Percentiles rank a stretch among this genome's conserved stretches.
phyloP scores from a whole-genome alignment of 140 eudicot genomes.

The Senecio squalidus region DNA sequence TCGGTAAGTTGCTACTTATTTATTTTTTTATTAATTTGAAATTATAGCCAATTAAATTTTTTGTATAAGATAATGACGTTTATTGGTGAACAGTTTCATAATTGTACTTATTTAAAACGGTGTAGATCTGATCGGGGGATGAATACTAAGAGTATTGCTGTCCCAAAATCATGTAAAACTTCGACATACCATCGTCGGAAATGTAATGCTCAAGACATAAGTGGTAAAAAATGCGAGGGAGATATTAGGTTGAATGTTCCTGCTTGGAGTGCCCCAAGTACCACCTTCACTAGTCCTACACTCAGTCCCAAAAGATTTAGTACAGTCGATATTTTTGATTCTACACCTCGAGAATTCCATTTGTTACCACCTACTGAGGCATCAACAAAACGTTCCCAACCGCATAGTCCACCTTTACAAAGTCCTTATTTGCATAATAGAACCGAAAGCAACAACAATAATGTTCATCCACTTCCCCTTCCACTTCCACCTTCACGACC shows the following conservation, averaged over 20 bases:
- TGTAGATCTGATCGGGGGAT: constrained; percentile 22
- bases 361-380: constrained; percentile 24
- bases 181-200: constrained; percentile 51
- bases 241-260: constrained; percentile 47
- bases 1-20: constrained; percentile 20
- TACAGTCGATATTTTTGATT: constrained; percentile 41
- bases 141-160: constrained; percentile 22
- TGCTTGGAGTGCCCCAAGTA: constrained; percentile 69
- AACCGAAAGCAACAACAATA: constrained; percentile 35
- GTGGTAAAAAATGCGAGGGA: constrained; percentile 22
- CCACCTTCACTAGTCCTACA: constrained; percentile 59
- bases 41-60: neutral
- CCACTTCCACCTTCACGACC: constrained; percentile 49
- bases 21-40: neutral
- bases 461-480: constrained; percentile 62
- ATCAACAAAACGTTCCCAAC: constrained; percentile 42
- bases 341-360: constrained; percentile 25
- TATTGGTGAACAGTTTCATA: neutral
- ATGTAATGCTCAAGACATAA: constrained; percentile 29
- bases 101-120: too few species aligned
- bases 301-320: constrained; percentile 67
- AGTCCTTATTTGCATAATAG: constrained; percentile 27
- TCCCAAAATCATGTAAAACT: constrained; percentile 28
- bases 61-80: too few species aligned
- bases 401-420: constrained; percentile 45